Base-by-base conservation (phyloP, 2,329 filamentous ascomycete species). In the Colletotrichum godetiae region DNA sequence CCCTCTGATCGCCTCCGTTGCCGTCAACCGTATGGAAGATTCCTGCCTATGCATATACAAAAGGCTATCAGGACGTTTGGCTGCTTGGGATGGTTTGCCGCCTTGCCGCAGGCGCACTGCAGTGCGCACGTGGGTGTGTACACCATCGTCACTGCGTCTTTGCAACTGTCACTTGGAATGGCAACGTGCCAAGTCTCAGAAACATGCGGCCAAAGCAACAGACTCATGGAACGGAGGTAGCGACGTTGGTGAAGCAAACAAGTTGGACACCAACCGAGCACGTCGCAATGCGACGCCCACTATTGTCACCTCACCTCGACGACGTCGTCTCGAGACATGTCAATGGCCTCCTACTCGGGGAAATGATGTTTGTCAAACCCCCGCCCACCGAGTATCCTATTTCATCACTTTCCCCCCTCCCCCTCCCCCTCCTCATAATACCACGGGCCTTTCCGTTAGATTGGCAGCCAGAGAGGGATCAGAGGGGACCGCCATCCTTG, bases 281-380 rank as follows among this genome's bases (percentile, higher is more conserved):
- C 33, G 42, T 59, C n/a, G 57, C 22, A 55, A 27, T 29, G 24
- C 68, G 22, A 49, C 37, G 29, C 60, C 52, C 37, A 42, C 61
- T 31, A n/a, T 19, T 24, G 29, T 37, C 27, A 52, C 49, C 57
- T 46, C 33, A 27, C 49, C n/a, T 52, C 15, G 29, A n/a, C 22
- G n/a, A 52, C 46, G 29, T 46, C 7, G 13, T 53, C 31, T 24
- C 33, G 52, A 55, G 5, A 46, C 49, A 19, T 22, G 52, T 53
- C 46, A 35, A 55, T 64, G 31, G 65, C 58, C 55, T 53, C 31
- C 37, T 52, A 66, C 49, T 56, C 56, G 61, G 61, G 67, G 71
- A 73, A 71, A 73, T 71, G 60, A 66, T 73, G 61, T 73, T 66
- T 66, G 71, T 24, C 67, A 66, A 29, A 66, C 60, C 71, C 60